Evolutionary conservation across 768 basidiomycete genomes (phyloP).

Genomic region (Mycena alexandri): DNA sequence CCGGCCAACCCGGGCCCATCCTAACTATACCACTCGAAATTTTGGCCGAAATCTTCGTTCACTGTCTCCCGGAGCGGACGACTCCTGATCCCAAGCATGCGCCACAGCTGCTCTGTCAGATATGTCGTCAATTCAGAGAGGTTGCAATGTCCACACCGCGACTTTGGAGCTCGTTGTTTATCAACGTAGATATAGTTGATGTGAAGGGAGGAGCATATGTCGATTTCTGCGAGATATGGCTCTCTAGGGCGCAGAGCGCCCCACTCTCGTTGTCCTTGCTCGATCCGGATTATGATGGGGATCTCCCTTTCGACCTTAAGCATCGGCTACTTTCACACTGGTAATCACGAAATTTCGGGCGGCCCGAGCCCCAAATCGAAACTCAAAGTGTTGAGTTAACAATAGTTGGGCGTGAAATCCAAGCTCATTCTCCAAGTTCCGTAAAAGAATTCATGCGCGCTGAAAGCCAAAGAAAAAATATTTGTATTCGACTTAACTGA

Average conservation of each 20-base stretch:
- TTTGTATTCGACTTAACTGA: no score
- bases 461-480: no score
- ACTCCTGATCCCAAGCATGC: constrained; percentile 16
- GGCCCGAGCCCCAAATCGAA: no score
- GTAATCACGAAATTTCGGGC: no score
- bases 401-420: no score
- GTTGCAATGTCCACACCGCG: neutral
- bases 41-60: constrained; percentile 8
- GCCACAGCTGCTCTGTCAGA: neutral
- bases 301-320: neutral
- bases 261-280: neutral
- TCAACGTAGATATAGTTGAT: neutral
- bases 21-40: constrained; percentile 11
- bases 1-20: no score
- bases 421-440: no score
- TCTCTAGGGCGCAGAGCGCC: neutral
- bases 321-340: neutral
- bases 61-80: constrained; percentile 12
- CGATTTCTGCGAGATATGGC: neutral
- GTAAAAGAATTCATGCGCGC: no score
- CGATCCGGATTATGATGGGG: no score
- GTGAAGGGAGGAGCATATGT: neutral
- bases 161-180: neutral
- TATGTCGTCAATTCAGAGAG: constrained; percentile 3
- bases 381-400: no score